Evolutionary conservation across 371 early-diverging fungal genomes (phyloP), one percentile per base, ranked within the genome.

Genomic region (Mucor plumbeus): DNA sequence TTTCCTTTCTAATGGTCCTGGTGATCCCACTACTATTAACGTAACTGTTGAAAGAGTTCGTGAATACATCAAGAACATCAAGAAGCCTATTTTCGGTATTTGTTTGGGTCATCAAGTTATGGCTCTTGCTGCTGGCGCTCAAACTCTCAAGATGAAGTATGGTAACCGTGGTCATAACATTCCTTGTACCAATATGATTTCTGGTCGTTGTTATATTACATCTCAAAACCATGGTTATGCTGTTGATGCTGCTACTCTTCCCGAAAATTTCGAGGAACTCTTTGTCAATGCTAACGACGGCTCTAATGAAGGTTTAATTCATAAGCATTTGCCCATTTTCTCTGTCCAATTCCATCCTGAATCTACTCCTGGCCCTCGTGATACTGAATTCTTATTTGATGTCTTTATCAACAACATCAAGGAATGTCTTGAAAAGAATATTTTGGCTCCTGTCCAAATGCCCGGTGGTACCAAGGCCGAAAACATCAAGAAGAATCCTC

Each of bases 131-230:
- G 84, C 96, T 11, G 98, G 98, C 21, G 99, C 97, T 8, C 82
- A 85, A 75, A 97, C 97, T 34, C 81, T 82, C 77, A 98, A 98
- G 85, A 92, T 98, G 92, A 94, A 95, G 78, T 98, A 94, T 73
- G 99, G 99, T 77, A 98, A 98, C 87, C 95, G 99, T 79, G 99
- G 99, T 33, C 96, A 96, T 77, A 98, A 98, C 86, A 97, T 98
- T 74, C 99, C 99, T 34, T 97, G 98, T 86, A 97, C 97, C 5
- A 92, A 95, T 79, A 74, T 94, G 88, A 86, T 92, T 64, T 95
- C 96, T 54, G 94, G 97, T 67, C 92, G 97, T 50, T 98, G 99
- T 83, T 95, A 95, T 84, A 98, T 98, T 74, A 95, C 97, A 4
- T 95, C 97, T 40, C 94, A 94, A 84, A 98, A 98, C 84, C 99